These are phyloP conservation scores for Larix kaempferi DNA, from an alignment of 75 land plant species.

Conservation along the genomic window DNA sequence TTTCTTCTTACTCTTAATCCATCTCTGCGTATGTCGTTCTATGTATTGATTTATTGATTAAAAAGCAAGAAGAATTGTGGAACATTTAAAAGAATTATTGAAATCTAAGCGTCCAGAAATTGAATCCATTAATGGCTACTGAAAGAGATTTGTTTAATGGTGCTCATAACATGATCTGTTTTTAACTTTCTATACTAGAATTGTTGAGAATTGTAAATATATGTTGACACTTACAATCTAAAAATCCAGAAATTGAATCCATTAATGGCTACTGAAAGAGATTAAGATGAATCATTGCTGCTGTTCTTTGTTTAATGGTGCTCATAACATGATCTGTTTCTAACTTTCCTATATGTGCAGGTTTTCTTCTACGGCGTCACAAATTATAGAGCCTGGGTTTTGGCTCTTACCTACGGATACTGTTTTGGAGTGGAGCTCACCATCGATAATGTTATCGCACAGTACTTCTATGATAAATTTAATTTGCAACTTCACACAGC, in stretches of 20 bases:
- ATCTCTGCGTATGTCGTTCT: no score
- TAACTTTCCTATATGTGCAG: slow-evolving; percentile 30
- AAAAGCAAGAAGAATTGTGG: no score
- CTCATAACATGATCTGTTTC: not conserved
- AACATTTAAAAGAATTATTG: no score
- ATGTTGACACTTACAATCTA: no score
- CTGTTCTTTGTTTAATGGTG: not conserved
- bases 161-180: not conserved
- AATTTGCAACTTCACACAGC: slow-evolving; percentile 66
- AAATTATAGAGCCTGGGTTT: slow-evolving; percentile 76
- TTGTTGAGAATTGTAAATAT: no score
- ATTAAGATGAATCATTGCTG: not conserved
- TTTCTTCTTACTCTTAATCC: no score
- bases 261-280: no score
- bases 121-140: no score
- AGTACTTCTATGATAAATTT: slow-evolving; percentile 71
- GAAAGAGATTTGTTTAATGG: not conserved
- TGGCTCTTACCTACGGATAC: slow-evolving; percentile 62
- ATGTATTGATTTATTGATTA: no score
- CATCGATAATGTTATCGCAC: slow-evolving; percentile 61
- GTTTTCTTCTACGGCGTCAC: slow-evolving; percentile 54
- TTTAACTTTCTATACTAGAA: no score
- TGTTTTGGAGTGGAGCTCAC: slow-evolving; percentile 76
- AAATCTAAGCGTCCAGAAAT: no score
- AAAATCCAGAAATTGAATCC: no score